Conservation (phyloP, 2,329 filamentous ascomycete genomes). For the Lasiodiplodia sp. region DNA sequence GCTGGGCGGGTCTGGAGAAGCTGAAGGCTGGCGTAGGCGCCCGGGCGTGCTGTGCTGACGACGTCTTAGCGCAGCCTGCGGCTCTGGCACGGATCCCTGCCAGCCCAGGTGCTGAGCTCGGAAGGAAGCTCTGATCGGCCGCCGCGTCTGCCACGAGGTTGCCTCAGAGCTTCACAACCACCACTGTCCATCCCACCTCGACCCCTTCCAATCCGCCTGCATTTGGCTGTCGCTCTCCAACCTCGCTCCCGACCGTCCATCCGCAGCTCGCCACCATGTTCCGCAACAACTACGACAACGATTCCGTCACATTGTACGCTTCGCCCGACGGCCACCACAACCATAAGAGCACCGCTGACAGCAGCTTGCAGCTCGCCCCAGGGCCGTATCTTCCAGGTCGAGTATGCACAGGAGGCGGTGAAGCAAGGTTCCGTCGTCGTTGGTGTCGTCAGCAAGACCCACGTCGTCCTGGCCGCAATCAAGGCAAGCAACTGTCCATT, state of each 20-base stretch:
- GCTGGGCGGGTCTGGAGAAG: slow-evolving; percentile 21
- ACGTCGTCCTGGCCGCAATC: slow-evolving; percentile 92
- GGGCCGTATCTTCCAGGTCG: slow-evolving; percentile 99
- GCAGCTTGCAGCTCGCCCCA: slow-evolving; percentile 81
- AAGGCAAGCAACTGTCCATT: slow-evolving; percentile 69
- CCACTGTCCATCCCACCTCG: slow-evolving; percentile 32
- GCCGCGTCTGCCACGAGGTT: slow-evolving; percentile 31
- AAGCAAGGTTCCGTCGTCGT: slow-evolving; percentile 99
- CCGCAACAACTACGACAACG: slow-evolving; percentile 99
- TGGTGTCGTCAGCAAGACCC: slow-evolving; percentile 96
- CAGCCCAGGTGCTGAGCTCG: slow-evolving; percentile 11
- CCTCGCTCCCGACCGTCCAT: slow-evolving; percentile 19
- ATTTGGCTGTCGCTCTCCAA: background rate
- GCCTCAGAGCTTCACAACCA: slow-evolving; percentile 34
- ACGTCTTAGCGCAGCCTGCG: slow-evolving; percentile 20
- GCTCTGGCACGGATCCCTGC: slow-evolving; percentile 24
- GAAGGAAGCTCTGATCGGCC: slow-evolving; percentile 32
- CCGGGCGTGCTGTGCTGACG: slow-evolving; percentile 16
- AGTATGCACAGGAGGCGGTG: slow-evolving; percentile 98
- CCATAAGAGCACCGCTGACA: slow-evolving; percentile 33
- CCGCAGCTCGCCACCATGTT: slow-evolving; percentile 74
- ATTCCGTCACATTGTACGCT: slow-evolving; percentile 96
- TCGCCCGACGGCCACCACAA: slow-evolving; percentile 26
- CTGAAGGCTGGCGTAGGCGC: slow-evolving; percentile 24
- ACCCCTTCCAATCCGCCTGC: slow-evolving; percentile 22